Base-by-base conservation (phyloP, 2,329 filamentous ascomycete species). In the Coleophoma eucalyptorum region DNA sequence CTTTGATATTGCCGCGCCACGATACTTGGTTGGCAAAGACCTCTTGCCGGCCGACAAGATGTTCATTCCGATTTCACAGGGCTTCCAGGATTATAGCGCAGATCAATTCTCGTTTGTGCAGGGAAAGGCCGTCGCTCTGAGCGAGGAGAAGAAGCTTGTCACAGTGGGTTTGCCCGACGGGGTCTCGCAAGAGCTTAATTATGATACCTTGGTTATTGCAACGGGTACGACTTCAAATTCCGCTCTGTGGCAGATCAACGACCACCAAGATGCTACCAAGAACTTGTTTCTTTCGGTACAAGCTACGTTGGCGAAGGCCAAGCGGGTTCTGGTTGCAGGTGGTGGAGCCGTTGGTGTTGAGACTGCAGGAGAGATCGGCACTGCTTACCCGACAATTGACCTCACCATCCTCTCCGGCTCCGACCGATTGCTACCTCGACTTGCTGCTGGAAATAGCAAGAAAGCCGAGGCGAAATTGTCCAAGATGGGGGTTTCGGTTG, bases 1-100 rank as follows among this genome's bases (percentile, higher is more conserved):
- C 68, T 81, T 72, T 62, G 73, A 74, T 38, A 65, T 77, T 20
- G 78, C 74, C 1, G 73, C 78, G 2, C 80, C 81, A 0, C 73
- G 81, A 33, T 71, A 75, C 37, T 64, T 81, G 32, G 70, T 74
- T 26, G 77, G 76, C 26, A 70, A 75, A 1, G 62, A 70, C 1
- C 68, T 73, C 21, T 70, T 82, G 51, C 67, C 69, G 2, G 57
- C 71, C 4, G 70, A 75, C 20, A 73, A 79, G 54, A 69, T 74
- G 47, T 69, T 82, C 48, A 62, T 76, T 38, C 70, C 76, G 3
- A 75, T 83, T 55, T 60, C 65, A n/a, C 66, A 72, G 6, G 68
- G 63, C 8, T 82, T 84, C 65, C 67, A 73, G 51, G 58, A 74
- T 35, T 83, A 83, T 60, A 62, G 70, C 1, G 44, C 64, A 1